phyloP scores from a whole-genome alignment of 2,329 filamentous ascomycete species.

The Alternaria angustiovoidea region DNA sequence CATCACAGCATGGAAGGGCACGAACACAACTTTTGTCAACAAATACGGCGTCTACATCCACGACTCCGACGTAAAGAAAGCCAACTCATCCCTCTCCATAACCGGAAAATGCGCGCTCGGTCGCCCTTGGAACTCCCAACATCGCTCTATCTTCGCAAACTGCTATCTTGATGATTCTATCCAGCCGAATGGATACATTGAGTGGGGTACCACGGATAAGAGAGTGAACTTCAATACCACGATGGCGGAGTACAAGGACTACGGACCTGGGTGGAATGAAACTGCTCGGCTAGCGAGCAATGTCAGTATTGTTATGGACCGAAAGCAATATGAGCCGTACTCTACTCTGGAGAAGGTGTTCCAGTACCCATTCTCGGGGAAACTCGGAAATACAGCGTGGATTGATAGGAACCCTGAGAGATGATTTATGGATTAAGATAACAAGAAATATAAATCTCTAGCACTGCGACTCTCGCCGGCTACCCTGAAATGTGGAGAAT shows the following conservation, averaged over 20 bases:
- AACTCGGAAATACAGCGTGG: conserved; percentile 58
- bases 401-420: conserved; percentile 51
- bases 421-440: background rate
- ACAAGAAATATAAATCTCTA: background rate
- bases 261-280: conserved; percentile 64
- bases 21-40: conserved; percentile 71
- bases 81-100: conserved; percentile 57
- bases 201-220: conserved; percentile 58
- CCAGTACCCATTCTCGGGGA: conserved; percentile 49
- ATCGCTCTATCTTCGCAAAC: conserved; percentile 65
- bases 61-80: conserved; percentile 61
- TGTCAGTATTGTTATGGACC: conserved; percentile 59
- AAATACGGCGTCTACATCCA: conserved; percentile 73
- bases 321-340: conserved; percentile 42
- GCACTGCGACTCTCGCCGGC: background rate
- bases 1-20: conserved; percentile 74
- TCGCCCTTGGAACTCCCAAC: conserved; percentile 68
- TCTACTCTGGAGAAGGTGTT: conserved; percentile 36
- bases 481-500: background rate
- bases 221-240: conserved; percentile 55
- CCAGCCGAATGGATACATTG: conserved; percentile 62
- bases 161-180: conserved; percentile 65
- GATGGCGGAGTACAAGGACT: conserved; percentile 64
- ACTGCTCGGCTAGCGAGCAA: conserved; percentile 54
- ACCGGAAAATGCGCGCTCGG: conserved; percentile 64